Evolutionary conservation across 2,329 filamentous ascomycete genomes (phyloP).

Genomic region (Neonectria magnoliae): DNA sequence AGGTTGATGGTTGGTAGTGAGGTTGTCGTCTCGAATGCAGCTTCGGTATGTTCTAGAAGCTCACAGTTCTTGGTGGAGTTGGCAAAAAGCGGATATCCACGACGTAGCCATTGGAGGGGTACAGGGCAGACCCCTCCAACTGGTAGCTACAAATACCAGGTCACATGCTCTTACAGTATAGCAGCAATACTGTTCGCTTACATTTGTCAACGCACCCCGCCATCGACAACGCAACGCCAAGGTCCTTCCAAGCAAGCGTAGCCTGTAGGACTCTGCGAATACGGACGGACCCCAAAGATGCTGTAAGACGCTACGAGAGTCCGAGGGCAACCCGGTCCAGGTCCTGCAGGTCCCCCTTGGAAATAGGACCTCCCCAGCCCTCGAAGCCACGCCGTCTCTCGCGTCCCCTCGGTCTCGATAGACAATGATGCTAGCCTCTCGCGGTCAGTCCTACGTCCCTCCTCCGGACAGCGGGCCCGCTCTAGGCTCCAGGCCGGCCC

Average conservation of each 20-base stretch:
- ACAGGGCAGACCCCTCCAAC: not conserved
- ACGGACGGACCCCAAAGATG: not conserved
- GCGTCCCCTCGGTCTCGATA: not conserved
- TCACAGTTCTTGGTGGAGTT: conserved; percentile 35
- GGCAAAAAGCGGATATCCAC: conserved; percentile 15
- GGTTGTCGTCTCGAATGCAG: conserved; percentile 4
- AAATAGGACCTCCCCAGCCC: not conserved
- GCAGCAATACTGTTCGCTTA: not conserved
- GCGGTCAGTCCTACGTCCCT: conserved; percentile 13
- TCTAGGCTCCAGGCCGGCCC: conserved; percentile 22
- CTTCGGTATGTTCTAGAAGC: conserved; percentile 42
- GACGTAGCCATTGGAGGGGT: conserved; percentile 29
- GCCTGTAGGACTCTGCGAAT: not conserved
- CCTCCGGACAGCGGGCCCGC: conserved; percentile 4
- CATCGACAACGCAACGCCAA: not conserved
- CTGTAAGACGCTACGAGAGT: not conserved
- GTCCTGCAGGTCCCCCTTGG: not conserved
- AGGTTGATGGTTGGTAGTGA: not conserved
- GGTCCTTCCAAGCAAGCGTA: not conserved
- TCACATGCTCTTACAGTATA: not conserved
- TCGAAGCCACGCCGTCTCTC: no score
- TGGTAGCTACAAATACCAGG: conserved; percentile 2
- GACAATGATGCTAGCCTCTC: not conserved
- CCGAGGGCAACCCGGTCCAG: not conserved
- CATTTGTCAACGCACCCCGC: conserved; percentile 28